Evolutionary conservation across 768 basidiomycete species (phyloP), one percentile per base, ranked within the genome.

Genomic region (Pisolithus microcarpus): DNA sequence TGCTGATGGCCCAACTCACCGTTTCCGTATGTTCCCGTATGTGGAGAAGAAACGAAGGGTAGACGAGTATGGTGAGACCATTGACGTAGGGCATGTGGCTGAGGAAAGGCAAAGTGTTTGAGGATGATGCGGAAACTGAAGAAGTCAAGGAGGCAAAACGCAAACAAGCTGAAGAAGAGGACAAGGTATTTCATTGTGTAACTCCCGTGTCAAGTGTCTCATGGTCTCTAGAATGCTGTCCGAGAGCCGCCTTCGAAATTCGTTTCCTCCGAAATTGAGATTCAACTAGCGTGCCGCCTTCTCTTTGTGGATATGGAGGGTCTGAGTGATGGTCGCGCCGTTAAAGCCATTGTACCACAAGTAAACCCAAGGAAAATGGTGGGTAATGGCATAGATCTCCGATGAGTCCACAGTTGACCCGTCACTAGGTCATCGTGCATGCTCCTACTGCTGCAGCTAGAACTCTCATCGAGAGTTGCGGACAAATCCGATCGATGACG

Each of bases 1-100:
- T 52, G 72, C 81, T 8, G 81, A 81, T 13, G 74, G 76, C 9
- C 84, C 87, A 57, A 72, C 78, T 15, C 89, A 87, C 56, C 75
- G 96, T 48, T 98, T 89, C 66, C 78, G 95, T 56, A 97, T 97
- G 93, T 98, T 97, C 70, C 96, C 96, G 0, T 93, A 91, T 57
- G 82, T 95, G 26, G 95, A 98, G 70, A 86, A 90, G 69, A 90
- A 87, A 62, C 74, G 91, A 57, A 78, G 88, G 57, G 89, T 98
- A 19, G 96, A 99, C 63, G 90, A 89, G 58, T 99, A 91, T 64
- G 96, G 96, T 8, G 96, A 99, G 73, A 87, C 84, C 9, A 75
- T 98, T 47, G 96, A 98, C 66, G 87, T 98, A n/a, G 6, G 92
- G 87, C 3, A 87, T 91, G 80, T 99, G 96, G 96, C 65, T 98